Evolutionary conservation across 1,139 yeast species (phyloP), one percentile per base, ranked within the genome.

Genomic region (Blastobotrys illinoisensis): DNA sequence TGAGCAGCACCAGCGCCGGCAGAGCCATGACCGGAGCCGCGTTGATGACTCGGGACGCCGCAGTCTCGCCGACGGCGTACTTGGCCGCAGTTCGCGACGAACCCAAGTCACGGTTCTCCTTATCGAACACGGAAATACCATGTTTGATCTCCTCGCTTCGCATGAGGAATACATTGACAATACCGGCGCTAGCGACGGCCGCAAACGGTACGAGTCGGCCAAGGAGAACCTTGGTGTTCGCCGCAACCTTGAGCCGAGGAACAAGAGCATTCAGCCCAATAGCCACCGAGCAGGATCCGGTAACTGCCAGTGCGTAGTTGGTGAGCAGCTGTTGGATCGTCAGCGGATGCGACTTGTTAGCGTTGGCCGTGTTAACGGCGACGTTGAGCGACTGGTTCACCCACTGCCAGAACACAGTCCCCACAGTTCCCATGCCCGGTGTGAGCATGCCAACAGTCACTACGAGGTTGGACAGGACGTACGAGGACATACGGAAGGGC

Each of bases 381-480:
- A 93, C 99, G 66, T 93, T 93, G 62, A 93, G 79, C 40, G 96
- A 87, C 74, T 93, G 99, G 73, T 93, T 93, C 26, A 97, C 96
- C 68, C 93, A 83, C 73, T 93, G 99, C 99, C 99, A 93, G 72
- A 93, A 90, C 28, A 90, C 71, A 0, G 98, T 91, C 24, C 99
- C 99, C 0, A 80, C 83, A 9, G 93, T 85, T 13, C 96, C 95
- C 67, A 93, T 71, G 58, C 88, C 88, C 5, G 99, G 99, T 0
- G 97, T 91, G 65, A 93, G 79, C 99, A 93, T 93, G 62, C 99
- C 99, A 2, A 88, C 91, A 11, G 99, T 93, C 51, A 93, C 98
- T 23, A 93, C 93, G 71, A 93, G 75, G 71, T 93, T 93, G 13
- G 97, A 88, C 56, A 93, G 76, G 19, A 93, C 99, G 74, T 95